Base-by-base conservation (phyloP, 2,329 filamentous ascomycete species). In the Claviceps arundinis region DNA sequence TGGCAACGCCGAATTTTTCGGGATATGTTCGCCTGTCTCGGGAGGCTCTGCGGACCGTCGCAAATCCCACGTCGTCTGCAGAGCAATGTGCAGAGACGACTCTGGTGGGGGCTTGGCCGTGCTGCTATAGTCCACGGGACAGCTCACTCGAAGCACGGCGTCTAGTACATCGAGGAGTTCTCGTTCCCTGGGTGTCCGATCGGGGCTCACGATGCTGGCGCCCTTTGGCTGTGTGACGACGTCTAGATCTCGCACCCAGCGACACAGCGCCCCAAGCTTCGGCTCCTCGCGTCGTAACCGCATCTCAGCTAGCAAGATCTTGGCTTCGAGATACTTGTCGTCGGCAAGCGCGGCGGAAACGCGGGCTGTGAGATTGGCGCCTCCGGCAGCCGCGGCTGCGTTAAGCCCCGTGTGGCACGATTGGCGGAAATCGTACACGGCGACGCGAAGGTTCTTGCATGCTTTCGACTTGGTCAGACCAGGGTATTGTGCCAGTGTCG, bases 241-340 rank as follows among this genome's bases (percentile, higher is more conserved):
- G 59, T 87, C 83, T 26, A 87, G 68, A 60, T 85, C 82, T 53
- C 84, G 75, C 4, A 87, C 83, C 84, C 84, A 87, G 52, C 84
- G 78, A 63, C 82, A 86, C 7, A 87, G 65, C 1, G 83, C 81
- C 19, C 84, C 84, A 0, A 87, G 67, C 57, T 84, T 84, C 0
- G 83, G 83, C 17, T 77, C 74, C 55, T 86, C 75, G 3, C 72
- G 69, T n/a, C 82, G 71, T 17, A 87, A 80, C 34, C 76, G 73
- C 83, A 87, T 87, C 67, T 87, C 83, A 0, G 82, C 77, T 1
- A 87, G 73, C 14, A 85, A 62, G 16, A 87, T 74, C 50, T 74
- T 74, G 5, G 82, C 81, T n/a, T 86, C 82, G 9, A 71, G 73
- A 56, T 81, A 84, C 60, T 81, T 79, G 48, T 74, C 80, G 62